Base-by-base conservation (phyloP, 148 eudicot species). In the Chenopodium album region DNA sequence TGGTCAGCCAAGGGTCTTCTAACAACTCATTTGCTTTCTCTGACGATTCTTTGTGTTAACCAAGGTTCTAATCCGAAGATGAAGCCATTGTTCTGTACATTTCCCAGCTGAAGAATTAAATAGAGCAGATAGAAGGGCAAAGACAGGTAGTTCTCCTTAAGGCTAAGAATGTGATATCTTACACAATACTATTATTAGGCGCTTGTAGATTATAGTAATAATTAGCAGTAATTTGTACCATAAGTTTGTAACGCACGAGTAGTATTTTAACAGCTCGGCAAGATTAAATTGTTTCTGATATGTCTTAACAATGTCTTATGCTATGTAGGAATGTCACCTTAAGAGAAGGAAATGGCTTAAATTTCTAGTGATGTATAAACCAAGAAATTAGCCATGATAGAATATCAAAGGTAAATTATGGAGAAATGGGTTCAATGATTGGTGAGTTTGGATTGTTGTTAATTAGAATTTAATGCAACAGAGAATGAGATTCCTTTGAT, bases 21-120 rank as follows among this genome's bases (percentile, higher is more conserved):
- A 94, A 91, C 84, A 91, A 97, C 87, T 94, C 99, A 1, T 97
- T 86, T 76, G 91, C 93, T 34, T 97, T 97, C 89, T 92, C 99
- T 2, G 97, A 92, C 23, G 94, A 94, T 75, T 94, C 98, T 17
- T 80, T 87, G 75, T 90, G 86, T 85, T 83, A 77, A 76, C 28
- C 19, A 34, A 16, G 59, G 52, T 46, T 66, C 48, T 56, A 79
- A 23, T 41, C 16, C 32, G 54, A 29, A 73, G 54, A 22, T 71
- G 75, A 37, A 76, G 71, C n/a, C 44, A 59, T 73, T 72, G 29
- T 64, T 82, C 28, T 86, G 84, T 90, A 84, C 78, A 89, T 87
- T 85, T 79, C 62, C 71, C 71, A 50, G 50, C 60, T 23, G 67
- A 77, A 71, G 81, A 82, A 56, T 76, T 12, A 50, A 12, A 69